Percentiles rank a stretch among this genome's conserved stretches.
Conservation (phyloP, 2,329 filamentous ascomycete genomes). For the Colletotrichum navitas region DNA sequence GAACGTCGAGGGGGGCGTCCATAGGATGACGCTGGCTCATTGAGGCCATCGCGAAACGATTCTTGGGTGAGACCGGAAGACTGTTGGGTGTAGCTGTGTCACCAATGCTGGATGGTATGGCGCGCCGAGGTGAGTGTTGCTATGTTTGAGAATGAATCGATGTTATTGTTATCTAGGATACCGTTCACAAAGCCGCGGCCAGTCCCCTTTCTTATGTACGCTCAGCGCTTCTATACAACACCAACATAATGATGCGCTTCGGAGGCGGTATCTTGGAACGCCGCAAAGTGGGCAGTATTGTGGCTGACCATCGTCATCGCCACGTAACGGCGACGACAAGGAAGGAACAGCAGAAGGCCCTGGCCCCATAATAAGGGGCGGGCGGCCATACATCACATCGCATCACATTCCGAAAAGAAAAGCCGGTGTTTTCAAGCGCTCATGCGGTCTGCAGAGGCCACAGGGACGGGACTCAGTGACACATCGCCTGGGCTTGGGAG, state of each 20-base stretch:
- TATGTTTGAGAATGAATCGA: neutral
- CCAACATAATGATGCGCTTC: neutral
- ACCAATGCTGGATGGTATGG: neutral
- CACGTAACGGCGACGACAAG: neutral
- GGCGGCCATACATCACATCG: neutral
- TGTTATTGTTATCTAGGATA: neutral
- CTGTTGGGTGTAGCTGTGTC: neutral
- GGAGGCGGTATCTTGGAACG: neutral
- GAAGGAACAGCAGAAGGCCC: neutral
- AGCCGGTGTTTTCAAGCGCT: neutral
- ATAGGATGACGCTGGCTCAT: constrained; percentile 3
- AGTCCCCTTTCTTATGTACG: neutral
- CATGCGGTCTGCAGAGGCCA: neutral
- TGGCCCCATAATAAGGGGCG: neutral
- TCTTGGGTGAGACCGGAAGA: neutral
- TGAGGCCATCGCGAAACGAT: neutral
- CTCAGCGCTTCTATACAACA: neutral
- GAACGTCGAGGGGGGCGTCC: constrained; percentile 8
- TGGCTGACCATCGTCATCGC: constrained; percentile 12
- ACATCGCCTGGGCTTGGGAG: neutral
- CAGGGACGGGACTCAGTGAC: neutral
- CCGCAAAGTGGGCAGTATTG: neutral
- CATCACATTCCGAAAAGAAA: neutral
- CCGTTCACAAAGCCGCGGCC: neutral
- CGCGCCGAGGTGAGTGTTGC: neutral